These are phyloP conservation scores for Phytophthora hybrid DNA, from an alignment of 352 stramenopile genomes.

Conservation along the genomic window DNA sequence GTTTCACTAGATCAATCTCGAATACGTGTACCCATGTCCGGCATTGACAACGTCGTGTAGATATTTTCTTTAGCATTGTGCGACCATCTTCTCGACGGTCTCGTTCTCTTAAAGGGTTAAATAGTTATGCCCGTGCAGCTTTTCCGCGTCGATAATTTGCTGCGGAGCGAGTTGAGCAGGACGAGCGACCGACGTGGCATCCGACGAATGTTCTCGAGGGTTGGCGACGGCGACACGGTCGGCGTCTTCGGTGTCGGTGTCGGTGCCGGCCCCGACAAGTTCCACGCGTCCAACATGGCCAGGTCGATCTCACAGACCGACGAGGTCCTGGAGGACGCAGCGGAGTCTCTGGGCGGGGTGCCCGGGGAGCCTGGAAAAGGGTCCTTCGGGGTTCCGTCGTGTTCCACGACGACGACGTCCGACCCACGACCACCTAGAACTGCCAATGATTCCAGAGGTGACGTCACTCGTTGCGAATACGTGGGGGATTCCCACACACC, in stretches of 20 bases:
- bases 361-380: conserved; percentile 40
- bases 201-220: conserved; percentile 26
- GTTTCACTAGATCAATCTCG: neutral
- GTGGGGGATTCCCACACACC: conserved; percentile 27
- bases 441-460: conserved; percentile 32
- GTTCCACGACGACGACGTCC: conserved; percentile 14
- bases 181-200: conserved; percentile 34
- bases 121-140: conserved; percentile 29
- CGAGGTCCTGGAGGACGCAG: conserved; percentile 18
- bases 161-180: conserved; percentile 31
- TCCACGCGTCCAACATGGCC: conserved; percentile 31
- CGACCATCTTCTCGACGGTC: conserved; percentile 8
- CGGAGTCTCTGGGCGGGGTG: conserved; percentile 20
- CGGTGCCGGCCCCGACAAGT: conserved; percentile 13
- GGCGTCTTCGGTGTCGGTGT: conserved; percentile 5
- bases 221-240: neutral
- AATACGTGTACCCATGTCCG: neutral
- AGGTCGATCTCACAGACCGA: conserved; percentile 37
- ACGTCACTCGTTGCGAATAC: conserved; percentile 32
- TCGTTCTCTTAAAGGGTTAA: conserved; percentile 31
- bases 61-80: conserved; percentile 17
- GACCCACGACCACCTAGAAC: conserved; percentile 22
- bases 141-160: conserved; percentile 25
- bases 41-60: neutral
- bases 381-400: conserved; percentile 44